Evolutionary conservation across 2,329 filamentous ascomycete species (phyloP).

Genomic region (Xylaria arbuscula): DNA sequence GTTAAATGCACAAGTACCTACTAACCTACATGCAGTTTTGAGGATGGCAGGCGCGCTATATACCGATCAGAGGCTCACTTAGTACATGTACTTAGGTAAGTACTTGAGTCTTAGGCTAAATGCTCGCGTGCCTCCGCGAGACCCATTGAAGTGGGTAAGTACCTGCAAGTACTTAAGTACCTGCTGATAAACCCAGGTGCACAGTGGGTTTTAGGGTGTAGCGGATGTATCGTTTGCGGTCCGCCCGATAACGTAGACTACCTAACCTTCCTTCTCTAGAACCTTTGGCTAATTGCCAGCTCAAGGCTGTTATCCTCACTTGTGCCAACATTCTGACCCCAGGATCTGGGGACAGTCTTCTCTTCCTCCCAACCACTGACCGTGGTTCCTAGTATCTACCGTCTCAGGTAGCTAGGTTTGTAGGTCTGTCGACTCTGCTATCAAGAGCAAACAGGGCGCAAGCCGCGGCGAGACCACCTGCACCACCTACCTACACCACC

Average conservation of each 20-base stretch:
- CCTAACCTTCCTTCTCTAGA: neutral
- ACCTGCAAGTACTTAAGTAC: neutral
- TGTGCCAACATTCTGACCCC: neutral
- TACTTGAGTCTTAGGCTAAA: too few species aligned
- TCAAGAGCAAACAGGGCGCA: slow-evolving; percentile 2
- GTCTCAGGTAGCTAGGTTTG: neutral
- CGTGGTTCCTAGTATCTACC: neutral
- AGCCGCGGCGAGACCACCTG: neutral
- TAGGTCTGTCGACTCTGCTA: neutral
- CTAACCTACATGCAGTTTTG: too few species aligned
- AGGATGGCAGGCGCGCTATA: too few species aligned
- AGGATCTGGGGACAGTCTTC: slow-evolving; percentile 1
- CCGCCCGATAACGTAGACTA: slow-evolving; percentile 7
- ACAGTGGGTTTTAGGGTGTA: too few species aligned
- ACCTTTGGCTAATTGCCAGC: slow-evolving; percentile 17
- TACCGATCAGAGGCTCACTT: too few species aligned
- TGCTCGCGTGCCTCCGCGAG: too few species aligned
- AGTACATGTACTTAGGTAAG: too few species aligned
- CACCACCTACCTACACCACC: neutral
- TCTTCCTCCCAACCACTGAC: neutral
- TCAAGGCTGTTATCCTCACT: slow-evolving; percentile 1
- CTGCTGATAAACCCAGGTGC: neutral
- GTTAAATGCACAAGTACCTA: too few species aligned
- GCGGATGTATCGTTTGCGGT: too few species aligned
- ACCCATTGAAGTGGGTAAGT: too few species aligned